These are phyloP conservation scores for Penicillium antarcticum DNA, from an alignment of 495 filamentous ascomycete genomes.

Conservation along the genomic window DNA sequence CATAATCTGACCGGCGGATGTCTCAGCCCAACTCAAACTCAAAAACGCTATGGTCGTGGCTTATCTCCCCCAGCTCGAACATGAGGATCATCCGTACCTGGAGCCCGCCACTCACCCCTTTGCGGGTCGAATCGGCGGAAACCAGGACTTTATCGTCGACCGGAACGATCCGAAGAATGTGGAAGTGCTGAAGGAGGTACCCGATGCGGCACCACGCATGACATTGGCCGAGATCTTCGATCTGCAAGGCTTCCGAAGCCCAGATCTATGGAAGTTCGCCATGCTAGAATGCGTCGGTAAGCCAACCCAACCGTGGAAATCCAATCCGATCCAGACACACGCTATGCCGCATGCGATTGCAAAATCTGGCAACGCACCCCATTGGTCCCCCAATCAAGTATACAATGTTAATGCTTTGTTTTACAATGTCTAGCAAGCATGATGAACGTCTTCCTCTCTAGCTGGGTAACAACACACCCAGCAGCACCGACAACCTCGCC, in stretches of 20 bases:
- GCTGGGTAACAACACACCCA: constrained; percentile 23
- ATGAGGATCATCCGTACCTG: constrained; percentile 11
- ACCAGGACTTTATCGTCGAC: constrained; percentile 42
- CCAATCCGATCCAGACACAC: too few species aligned
- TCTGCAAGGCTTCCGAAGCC: constrained; percentile 31
- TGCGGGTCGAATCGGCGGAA: constrained; percentile 48
- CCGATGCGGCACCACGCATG: constrained; percentile 45
- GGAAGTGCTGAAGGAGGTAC: constrained; percentile 32
- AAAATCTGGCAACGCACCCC: not conserved
- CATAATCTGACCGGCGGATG: not conserved
- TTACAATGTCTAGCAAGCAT: constrained; percentile 15
- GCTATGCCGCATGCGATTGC: too few species aligned
- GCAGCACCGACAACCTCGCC: constrained; percentile 11
- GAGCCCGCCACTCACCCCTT: constrained; percentile 30
- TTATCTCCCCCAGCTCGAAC: constrained; percentile 15
- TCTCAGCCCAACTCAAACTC: constrained; percentile 2
- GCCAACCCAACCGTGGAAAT: not conserved
- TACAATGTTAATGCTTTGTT: not conserved
- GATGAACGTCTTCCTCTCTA: constrained; percentile 26
- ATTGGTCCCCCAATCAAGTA: not conserved
- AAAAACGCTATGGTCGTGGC: constrained; percentile 11
- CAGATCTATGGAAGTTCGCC: constrained; percentile 45
- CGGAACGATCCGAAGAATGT: constrained; percentile 34
- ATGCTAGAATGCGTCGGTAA: constrained; percentile 38
- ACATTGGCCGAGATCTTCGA: constrained; percentile 35